Evolutionary conservation across 805 yeast species (phyloP).

Genomic region (Metschnikowia lochheadii): DNA sequence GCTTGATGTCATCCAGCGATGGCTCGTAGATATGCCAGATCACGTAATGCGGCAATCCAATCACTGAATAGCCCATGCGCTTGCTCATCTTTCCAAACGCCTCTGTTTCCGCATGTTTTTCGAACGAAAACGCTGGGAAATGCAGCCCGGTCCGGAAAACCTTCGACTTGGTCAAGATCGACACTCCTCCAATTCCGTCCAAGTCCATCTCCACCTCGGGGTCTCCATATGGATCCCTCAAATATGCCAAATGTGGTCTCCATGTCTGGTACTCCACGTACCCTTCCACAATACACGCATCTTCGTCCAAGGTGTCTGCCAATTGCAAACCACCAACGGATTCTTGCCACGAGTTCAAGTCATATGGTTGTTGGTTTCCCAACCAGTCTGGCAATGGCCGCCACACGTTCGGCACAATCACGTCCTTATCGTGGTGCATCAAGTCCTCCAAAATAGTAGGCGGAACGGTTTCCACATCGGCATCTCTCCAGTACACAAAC

Average conservation of each 20-base stretch:
- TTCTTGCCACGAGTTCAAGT: constrained; percentile 82
- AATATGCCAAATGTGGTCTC: constrained; percentile 94
- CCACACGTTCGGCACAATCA: constrained; percentile 94
- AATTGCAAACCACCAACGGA: constrained; percentile 75
- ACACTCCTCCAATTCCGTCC: constrained; percentile 98
- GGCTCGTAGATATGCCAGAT: constrained; percentile 93
- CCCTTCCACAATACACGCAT: constrained; percentile 96
- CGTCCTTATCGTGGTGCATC: constrained; percentile 88
- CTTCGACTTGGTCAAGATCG: constrained; percentile 79
- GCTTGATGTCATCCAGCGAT: constrained; percentile 81
- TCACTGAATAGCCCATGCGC: constrained; percentile 79
- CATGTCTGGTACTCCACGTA: constrained; percentile 96
- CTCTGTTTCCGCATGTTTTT: constrained; percentile 96
- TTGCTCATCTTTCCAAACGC: constrained; percentile 90
- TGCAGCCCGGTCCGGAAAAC: constrained; percentile 88
- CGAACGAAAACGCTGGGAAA: constrained; percentile 95
- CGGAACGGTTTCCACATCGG: constrained; percentile 91
- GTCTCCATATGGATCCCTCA: constrained; percentile 92
- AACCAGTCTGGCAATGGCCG: constrained; percentile 84
- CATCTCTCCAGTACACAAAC: constrained; percentile 97
- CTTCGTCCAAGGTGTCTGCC: constrained; percentile 78
- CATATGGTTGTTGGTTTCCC: constrained; percentile 82
- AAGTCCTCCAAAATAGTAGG: constrained; percentile 81
- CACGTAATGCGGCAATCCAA: constrained; percentile 91
- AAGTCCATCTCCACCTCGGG: constrained; percentile 89